A percentile compares a stretch with the other conserved stretches of the same genome.
Evolutionary conservation across 164 flowering plant genomes (phyloP).

Genomic region (Dillenia turbinata): DNA sequence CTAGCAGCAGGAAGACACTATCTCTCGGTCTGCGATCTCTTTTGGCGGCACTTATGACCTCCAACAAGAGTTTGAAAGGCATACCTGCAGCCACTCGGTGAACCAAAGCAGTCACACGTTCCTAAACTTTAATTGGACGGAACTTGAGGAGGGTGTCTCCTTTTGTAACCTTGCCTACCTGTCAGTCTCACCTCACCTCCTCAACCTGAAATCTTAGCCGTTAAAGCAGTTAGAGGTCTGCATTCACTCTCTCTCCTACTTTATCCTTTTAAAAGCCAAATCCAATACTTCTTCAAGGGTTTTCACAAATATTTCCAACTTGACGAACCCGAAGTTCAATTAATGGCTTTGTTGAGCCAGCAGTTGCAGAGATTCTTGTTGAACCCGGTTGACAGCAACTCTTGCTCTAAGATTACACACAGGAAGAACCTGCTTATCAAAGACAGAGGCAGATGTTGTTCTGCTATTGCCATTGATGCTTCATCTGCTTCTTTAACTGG

Average conservation of each 20-base stretch:
- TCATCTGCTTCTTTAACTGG: conserved; percentile 49
- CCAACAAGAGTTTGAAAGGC: no score
- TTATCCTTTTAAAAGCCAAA: conserved; percentile 15
- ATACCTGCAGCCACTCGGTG: no score
- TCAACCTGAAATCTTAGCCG: conserved; percentile 21
- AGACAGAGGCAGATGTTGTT: conserved; percentile 15
- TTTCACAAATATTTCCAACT: background rate
- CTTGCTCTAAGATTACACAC: conserved; percentile 9
- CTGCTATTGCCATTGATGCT: conserved; percentile 51
- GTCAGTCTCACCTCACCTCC: no score
- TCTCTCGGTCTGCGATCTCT: no score
- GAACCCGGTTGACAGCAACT: conserved; percentile 22
- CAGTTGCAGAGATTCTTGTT: conserved; percentile 50
- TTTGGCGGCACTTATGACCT: no score
- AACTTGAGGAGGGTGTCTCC: no score
- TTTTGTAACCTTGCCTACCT: no score
- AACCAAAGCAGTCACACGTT: no score
- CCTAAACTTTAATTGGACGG: no score
- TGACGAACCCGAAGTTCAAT: background rate
- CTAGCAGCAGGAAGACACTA: no score
- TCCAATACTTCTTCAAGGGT: conserved; percentile 8
- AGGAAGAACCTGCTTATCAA: conserved; percentile 4
- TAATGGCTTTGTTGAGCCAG: conserved; percentile 70
- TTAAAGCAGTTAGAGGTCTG: conserved; percentile 39
- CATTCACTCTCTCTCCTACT: conserved; percentile 14